phyloP scores from a whole-genome alignment of 164 flowering plant species.

The Berberis thunbergii region DNA sequence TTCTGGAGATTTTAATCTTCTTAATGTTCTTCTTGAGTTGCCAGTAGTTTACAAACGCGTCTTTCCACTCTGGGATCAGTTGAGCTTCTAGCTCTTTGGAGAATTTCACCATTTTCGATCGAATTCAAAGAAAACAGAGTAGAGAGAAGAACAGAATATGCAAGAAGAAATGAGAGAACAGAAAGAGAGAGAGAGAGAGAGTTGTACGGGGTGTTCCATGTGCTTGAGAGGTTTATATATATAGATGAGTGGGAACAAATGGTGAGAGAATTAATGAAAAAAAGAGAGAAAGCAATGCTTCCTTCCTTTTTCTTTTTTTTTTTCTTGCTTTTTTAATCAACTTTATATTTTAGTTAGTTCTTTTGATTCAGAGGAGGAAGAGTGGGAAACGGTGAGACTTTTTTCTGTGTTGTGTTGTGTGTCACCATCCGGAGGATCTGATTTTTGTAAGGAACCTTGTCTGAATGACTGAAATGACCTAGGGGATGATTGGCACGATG shows the following conservation, averaged over 20 bases:
- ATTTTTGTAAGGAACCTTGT: too few species aligned
- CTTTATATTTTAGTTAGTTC: not conserved
- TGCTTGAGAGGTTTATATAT: not conserved
- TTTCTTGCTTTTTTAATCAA: not conserved
- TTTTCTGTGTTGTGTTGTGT: too few species aligned
- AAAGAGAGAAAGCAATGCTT: not conserved
- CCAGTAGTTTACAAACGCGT: conserved; percentile 89
- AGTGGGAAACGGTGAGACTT: too few species aligned
- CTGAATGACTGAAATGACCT: too few species aligned
- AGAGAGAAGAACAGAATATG: not conserved
- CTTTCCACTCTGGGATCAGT: conserved; percentile 95
- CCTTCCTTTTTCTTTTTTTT: not conserved
- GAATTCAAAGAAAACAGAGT: not conserved
- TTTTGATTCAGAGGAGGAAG: not conserved
- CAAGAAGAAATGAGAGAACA: not conserved
- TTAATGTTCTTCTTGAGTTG: conserved; percentile 78
- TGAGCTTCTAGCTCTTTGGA: conserved; percentile 97
- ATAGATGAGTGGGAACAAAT: not conserved
- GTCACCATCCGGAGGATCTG: too few species aligned
- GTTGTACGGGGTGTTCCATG: not conserved
- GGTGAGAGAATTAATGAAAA: not conserved
- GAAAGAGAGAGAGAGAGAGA: not conserved
- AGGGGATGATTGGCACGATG: too few species aligned
- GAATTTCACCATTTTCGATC: conserved; percentile 81
- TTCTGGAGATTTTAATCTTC: conserved; percentile 51